phyloP scores from a whole-genome alignment of 164 flowering plant genomes.

The Vitis riparia region DNA sequence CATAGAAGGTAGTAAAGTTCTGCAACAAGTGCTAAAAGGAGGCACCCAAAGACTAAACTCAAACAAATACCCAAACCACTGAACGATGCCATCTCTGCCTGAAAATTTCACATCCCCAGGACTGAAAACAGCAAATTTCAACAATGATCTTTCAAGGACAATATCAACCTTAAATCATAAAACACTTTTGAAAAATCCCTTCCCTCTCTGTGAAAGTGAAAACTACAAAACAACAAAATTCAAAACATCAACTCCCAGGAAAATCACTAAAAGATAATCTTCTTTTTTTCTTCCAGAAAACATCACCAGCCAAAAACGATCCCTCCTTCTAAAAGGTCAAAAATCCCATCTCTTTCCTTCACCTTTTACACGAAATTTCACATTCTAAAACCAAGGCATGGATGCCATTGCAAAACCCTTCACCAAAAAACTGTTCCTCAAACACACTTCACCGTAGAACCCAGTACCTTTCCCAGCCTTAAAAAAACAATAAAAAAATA shows the following conservation, averaged over 20 bases:
- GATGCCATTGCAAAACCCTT: not conserved
- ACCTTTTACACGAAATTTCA: conserved; percentile 9
- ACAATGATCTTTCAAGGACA: too few relatives aligned
- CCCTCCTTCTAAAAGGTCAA: too few relatives aligned
- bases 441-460: too few relatives aligned
- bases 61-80: conserved; percentile 48
- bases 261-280: too few relatives aligned
- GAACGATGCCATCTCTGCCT: conserved; percentile 36
- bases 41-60: conserved; percentile 50
- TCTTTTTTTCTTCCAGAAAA: too few relatives aligned
- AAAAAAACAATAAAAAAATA: too few relatives aligned
- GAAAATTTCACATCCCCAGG: conserved; percentile 12
- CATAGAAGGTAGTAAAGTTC: conserved; percentile 60
- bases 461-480: too few relatives aligned
- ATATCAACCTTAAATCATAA: too few relatives aligned
- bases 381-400: not conserved
- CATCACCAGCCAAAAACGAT: too few relatives aligned
- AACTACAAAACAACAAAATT: conserved; percentile 1
- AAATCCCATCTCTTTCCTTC: too few relatives aligned
- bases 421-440: not conserved
- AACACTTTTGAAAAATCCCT: too few relatives aligned
- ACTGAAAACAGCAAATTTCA: not conserved
- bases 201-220: not conserved
- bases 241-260: not conserved
- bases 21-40: conserved; percentile 52